A percentile compares a stretch with the other conserved stretches of the same genome.
Evolutionary conservation across 768 basidiomycete genomes (phyloP).

Genomic region (Boletus barrowsii): DNA sequence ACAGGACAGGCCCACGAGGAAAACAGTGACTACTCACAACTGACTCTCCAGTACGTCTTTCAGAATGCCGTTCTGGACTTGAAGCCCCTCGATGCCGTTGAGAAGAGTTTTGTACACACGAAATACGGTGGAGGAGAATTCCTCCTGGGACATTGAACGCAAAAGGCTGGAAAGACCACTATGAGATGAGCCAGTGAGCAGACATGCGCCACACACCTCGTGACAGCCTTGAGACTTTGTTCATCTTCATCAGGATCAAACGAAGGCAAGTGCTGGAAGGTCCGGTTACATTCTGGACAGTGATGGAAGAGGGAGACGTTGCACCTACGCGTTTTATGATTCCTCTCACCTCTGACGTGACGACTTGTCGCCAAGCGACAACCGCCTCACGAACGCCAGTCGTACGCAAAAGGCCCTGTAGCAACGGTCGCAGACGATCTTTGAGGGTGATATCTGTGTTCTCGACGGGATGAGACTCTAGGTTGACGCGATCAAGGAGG

Average conservation of each 20-base stretch:
- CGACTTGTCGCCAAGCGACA: constrained; percentile 67
- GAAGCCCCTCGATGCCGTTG: constrained; percentile 64
- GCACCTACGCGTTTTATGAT: constrained; percentile 57
- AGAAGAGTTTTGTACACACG: constrained; percentile 61
- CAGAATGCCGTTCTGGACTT: constrained; percentile 56
- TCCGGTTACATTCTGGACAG: background rate
- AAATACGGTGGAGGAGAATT: constrained; percentile 63
- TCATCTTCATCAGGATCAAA: constrained; percentile 57
- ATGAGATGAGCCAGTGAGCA: constrained; percentile 3
- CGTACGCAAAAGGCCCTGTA: constrained; percentile 76
- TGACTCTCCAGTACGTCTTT: constrained; percentile 54
- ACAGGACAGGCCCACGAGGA: background rate
- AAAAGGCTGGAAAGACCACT: constrained; percentile 51
- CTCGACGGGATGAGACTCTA: constrained; percentile 12
- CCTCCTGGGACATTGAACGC: constrained; percentile 61
- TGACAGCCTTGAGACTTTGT: constrained; percentile 29
- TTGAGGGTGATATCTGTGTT: constrained; percentile 45
- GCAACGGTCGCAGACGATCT: constrained; percentile 66
- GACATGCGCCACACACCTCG: constrained; percentile 20
- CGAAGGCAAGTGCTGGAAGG: constrained; percentile 53
- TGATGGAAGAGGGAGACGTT: background rate
- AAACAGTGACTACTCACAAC: constrained; percentile 30
- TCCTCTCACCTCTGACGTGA: constrained; percentile 55
- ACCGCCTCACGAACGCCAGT: constrained; percentile 67
- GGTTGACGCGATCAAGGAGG: constrained; percentile 50